Evolutionary conservation across 106 monocot species (phyloP).

Genomic region (Apostasia ramifera): DNA sequence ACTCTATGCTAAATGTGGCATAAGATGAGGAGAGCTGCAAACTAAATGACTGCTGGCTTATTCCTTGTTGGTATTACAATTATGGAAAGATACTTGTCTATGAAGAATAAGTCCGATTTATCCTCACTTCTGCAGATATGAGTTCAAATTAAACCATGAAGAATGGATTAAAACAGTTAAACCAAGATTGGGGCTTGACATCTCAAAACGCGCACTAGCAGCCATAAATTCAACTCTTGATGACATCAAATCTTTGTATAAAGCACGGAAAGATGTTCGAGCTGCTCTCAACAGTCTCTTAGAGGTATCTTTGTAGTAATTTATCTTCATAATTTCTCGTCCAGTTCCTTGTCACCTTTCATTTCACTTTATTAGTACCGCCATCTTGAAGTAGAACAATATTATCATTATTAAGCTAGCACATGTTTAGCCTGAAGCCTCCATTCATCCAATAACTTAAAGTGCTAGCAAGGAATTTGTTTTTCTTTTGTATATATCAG

Average conservation of each 20-base stretch:
- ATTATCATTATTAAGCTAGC: too few species aligned
- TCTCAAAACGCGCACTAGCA: slow-evolving; percentile 56
- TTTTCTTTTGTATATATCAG: too few species aligned
- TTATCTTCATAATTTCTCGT: not conserved
- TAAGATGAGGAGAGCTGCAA: slow-evolving; percentile 1
- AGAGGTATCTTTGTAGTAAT: slow-evolving; percentile 43
- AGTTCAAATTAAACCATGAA: slow-evolving; percentile 82
- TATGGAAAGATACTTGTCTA: not conserved
- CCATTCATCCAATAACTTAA: too few species aligned
- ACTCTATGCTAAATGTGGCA: too few species aligned
- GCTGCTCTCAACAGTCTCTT: slow-evolving; percentile 68
- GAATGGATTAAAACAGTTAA: slow-evolving; percentile 79
- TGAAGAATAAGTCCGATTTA: slow-evolving; percentile 7
- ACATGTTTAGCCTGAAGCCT: too few species aligned
- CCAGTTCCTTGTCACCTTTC: not conserved
- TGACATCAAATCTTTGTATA: slow-evolving; percentile 76
- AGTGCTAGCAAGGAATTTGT: too few species aligned
- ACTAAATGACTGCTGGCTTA: too few species aligned
- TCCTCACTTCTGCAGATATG: slow-evolving; percentile 54
- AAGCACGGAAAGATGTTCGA: slow-evolving; percentile 70
- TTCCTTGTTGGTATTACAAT: too few species aligned
- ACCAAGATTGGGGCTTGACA: slow-evolving; percentile 55
- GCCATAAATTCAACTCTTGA: slow-evolving; percentile 56
- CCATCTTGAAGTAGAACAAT: too few species aligned
- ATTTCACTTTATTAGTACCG: not conserved